These are phyloP conservation scores for Phytopythium mirpurense DNA, from an alignment of 352 stramenopile genomes.

Conservation along the genomic window DNA sequence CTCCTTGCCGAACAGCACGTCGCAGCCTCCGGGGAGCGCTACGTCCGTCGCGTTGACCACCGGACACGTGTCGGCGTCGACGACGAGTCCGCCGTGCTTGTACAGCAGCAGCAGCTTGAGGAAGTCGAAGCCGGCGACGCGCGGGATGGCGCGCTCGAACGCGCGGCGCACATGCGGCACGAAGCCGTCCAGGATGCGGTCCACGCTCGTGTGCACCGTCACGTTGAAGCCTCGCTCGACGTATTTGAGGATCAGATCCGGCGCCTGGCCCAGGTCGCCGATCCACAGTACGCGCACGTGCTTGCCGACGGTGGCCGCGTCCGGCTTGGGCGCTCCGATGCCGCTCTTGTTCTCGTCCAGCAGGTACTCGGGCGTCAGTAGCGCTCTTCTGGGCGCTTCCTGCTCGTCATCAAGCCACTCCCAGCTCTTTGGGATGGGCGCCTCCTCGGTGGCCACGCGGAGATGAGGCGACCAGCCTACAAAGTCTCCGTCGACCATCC, in stretches of 20 bases:
- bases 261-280: conserved; percentile 6
- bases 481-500: too few relatives aligned
- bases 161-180: conserved; percentile 8
- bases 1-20: conserved; percentile 14
- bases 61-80: conserved; percentile 10
- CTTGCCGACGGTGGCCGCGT: neutral
- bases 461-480: too few relatives aligned
- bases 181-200: conserved; percentile 12
- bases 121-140: conserved; percentile 11
- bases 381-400: neutral
- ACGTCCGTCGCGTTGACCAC: neutral
- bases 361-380: conserved; percentile 1
- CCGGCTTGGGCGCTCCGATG: neutral
- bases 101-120: conserved; percentile 17
- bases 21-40: conserved; percentile 3
- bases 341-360: neutral
- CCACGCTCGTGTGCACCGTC: conserved; percentile 5
- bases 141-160: conserved; percentile 9
- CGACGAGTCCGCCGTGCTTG: conserved; percentile 11
- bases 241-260: conserved; percentile 2
- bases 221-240: conserved; percentile 6
- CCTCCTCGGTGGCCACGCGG: too few relatives aligned
- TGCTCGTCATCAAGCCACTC: neutral
- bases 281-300: conserved; percentile 17
- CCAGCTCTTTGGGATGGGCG: neutral